Conservation (phyloP, 441 rosid species). For the Pelargonium myrrhifolium region DNA sequence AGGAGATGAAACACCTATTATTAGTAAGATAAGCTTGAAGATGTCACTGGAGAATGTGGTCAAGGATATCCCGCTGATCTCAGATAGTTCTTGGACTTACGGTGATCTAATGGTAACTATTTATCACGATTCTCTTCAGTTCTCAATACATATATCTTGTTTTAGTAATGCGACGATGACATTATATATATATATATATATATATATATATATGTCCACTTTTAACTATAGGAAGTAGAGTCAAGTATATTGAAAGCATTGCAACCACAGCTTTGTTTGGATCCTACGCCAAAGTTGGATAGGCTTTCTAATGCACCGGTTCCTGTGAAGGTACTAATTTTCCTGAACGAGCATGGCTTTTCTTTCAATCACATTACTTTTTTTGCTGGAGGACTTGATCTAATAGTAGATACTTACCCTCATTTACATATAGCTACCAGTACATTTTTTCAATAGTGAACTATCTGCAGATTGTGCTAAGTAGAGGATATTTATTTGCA, state of each 20-base stretch:
- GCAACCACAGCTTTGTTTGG: slow-evolving; percentile 85
- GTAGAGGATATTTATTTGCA: neutral
- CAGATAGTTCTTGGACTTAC: slow-evolving; percentile 84
- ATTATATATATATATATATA: neutral
- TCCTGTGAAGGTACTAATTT: slow-evolving; percentile 45
- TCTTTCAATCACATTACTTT: neutral
- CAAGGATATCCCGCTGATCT: slow-evolving; percentile 77
- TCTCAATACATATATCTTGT: slow-evolving; percentile 14
- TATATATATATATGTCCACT: slow-evolving; percentile 5
- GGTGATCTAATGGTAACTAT: slow-evolving; percentile 87
- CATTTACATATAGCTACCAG: too few species aligned
- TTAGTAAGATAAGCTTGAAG: slow-evolving; percentile 57
- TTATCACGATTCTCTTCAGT: slow-evolving; percentile 10
- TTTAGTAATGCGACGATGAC: slow-evolving; percentile 2
- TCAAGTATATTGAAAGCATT: slow-evolving; percentile 85
- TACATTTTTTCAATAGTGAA: too few species aligned
- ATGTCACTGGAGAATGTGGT: slow-evolving; percentile 90
- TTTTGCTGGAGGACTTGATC: slow-evolving; percentile 11
- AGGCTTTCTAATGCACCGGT: slow-evolving; percentile 53
- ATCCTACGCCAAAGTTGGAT: slow-evolving; percentile 86
- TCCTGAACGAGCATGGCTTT: neutral
- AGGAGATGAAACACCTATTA: slow-evolving; percentile 36
- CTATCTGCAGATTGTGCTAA: too few species aligned
- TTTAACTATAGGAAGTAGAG: slow-evolving; percentile 71
- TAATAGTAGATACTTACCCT: too few species aligned